Conservation (phyloP, 306 rosid species). For the Cucumis cinereus region DNA sequence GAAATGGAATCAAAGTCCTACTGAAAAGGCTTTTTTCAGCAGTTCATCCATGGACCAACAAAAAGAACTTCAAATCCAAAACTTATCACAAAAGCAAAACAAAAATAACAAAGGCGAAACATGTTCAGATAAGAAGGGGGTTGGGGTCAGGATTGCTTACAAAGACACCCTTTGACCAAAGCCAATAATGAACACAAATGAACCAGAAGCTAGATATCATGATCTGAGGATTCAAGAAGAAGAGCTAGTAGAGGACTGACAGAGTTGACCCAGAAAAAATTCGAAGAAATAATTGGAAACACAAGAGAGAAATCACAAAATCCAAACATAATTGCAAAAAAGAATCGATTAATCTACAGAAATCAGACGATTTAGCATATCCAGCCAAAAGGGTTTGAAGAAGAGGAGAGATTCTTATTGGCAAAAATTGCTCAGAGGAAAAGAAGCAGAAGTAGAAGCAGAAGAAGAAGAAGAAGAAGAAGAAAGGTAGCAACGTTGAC, state of each 20-base stretch:
- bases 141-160: neutral
- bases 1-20: neutral
- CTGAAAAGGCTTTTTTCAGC: neutral
- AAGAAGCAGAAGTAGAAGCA: neutral
- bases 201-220: neutral
- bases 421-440: neutral
- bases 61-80: neutral
- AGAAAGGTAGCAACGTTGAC: neutral
- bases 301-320: neutral
- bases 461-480: neutral
- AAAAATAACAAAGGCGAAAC: neutral
- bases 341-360: neutral
- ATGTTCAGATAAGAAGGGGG: neutral
- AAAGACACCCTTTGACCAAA: neutral
- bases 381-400: neutral
- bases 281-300: neutral
- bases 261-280: neutral
- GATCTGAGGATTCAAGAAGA: neutral
- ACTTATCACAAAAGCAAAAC: neutral
- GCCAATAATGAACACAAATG: neutral
- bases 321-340: neutral
- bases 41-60: neutral
- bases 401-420: neutral
- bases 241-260: neutral
- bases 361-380: neutral